Evolutionary conservation across 345 rosid genomes (phyloP), one percentile per base, ranked within the genome.

Genomic region (Salix exigua): DNA sequence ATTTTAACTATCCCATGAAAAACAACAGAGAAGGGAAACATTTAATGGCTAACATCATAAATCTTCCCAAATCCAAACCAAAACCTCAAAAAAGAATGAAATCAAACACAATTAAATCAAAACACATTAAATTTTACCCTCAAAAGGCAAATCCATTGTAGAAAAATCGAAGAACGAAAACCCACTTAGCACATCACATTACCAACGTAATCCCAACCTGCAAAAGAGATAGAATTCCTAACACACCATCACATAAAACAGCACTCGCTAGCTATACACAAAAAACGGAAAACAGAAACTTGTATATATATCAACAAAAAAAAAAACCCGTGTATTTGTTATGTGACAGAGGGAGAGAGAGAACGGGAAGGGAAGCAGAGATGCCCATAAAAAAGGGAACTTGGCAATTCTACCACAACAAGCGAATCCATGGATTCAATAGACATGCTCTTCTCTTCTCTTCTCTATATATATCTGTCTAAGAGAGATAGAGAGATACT

Each of bases 151-250:
- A 80, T 86, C 89, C 75, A 83, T 82, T 58, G 71, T 66, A 75
- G 73, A 75, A 76, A 50, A 38, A 69, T 11, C n/a, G 50, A 73
- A 62, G 31, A 71, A 80, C 19, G 25, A 71, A 40, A 72, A 72
- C 78, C 75, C 68, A 50, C 10, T 68, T 78, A 66, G 85, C 71
- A 63, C 80, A 82, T 84, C 82, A 85, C 88, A 87, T 85, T 89
- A 69, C 84, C 61, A 83, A 66, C 82, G 70, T 78, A 83, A 71
- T 78, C 82, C 83, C 79, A 75, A 73, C 80, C 86, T 84, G 84
- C 82, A 72, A 78, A 78, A 28, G 30, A 35, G 19, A 61, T 23
- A 66, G 62, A 77, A 55, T 48, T 53, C 64, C 71, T 28, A 38
- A 65, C n/a, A 13, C 63, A 28, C 61, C 66, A 17, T 69, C 50